phyloP scores from a whole-genome alignment of 2,329 filamentous ascomycete species.

The Raffaelea deltoideospora region DNA sequence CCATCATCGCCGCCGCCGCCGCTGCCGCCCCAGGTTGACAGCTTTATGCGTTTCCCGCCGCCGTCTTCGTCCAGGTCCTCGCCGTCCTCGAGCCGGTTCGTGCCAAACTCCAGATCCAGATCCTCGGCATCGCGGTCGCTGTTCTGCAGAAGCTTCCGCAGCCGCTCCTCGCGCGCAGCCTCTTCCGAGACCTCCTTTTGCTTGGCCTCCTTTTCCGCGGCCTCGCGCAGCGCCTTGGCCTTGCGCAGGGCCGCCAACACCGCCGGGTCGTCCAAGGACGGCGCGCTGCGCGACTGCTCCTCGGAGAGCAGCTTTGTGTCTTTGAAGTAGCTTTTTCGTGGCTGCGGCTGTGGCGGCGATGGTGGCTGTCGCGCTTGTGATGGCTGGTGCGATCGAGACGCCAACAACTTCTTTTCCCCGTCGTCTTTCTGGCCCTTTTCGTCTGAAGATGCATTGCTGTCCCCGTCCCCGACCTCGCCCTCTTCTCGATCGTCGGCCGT shows the following conservation, averaged over 20 bases:
- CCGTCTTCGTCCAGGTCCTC: constrained; percentile 66
- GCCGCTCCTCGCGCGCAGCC: constrained; percentile 46
- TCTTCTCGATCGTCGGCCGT: constrained; percentile 2
- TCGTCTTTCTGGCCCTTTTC: no score
- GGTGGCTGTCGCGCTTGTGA: constrained; percentile 12
- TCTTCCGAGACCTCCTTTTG: constrained; percentile 23
- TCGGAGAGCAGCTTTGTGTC: constrained; percentile 42
- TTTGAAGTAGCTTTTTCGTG: constrained; percentile 46
- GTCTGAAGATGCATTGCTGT: background rate
- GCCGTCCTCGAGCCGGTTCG: constrained; percentile 72
- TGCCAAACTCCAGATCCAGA: constrained; percentile 89
- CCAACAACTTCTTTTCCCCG: no score
- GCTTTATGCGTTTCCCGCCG: constrained; percentile 50
- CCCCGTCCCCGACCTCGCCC: constrained; percentile 4
- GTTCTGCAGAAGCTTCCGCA: constrained; percentile 57
- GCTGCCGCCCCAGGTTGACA: constrained; percentile 40
- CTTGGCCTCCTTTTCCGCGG: constrained; percentile 22
- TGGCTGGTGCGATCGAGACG: no score
- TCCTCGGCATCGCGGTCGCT: constrained; percentile 75
- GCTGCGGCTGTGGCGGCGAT: constrained; percentile 15
- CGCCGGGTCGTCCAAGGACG: constrained; percentile 56
- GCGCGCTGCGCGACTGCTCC: constrained; percentile 30
- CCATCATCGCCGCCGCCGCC: constrained; percentile 24
- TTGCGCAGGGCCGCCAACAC: constrained; percentile 77
- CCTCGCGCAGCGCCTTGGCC: constrained; percentile 50